Percentiles rank a stretch among this genome's conserved stretches.
These are phyloP conservation scores for Breynia disticha DNA, from an alignment of 441 rosid genomes.

Conservation along the genomic window DNA sequence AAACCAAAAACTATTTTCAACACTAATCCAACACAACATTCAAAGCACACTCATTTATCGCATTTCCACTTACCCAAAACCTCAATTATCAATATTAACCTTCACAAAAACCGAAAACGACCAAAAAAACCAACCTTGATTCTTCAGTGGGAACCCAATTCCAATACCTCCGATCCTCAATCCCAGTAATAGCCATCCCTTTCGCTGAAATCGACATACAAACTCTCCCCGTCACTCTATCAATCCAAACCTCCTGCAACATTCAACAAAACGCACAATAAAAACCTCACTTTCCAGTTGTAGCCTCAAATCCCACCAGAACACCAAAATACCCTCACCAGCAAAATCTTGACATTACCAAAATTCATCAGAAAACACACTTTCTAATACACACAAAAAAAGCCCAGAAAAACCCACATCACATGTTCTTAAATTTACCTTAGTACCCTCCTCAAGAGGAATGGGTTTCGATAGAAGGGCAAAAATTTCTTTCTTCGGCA, in stretches of 20 bases:
- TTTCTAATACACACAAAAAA: too few species aligned
- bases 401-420: too few species aligned
- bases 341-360: too few species aligned
- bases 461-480: conserved; percentile 52
- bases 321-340: too few species aligned
- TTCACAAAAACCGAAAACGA: neutral
- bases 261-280: conserved; percentile 4
- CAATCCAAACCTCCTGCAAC: conserved; percentile 81
- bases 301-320: too few species aligned
- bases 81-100: neutral
- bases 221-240: conserved; percentile 73
- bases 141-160: conserved; percentile 85
- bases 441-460: conserved; percentile 55
- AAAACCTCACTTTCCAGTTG: conserved; percentile 15
- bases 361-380: too few species aligned
- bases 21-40: too few species aligned
- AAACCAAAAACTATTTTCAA: too few species aligned
- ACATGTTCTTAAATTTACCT: too few species aligned
- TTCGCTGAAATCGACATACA: conserved; percentile 78
- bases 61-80: neutral
- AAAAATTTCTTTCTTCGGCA: conserved; percentile 52
- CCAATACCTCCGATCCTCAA: conserved; percentile 90
- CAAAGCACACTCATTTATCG: neutral
- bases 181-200: conserved; percentile 82
- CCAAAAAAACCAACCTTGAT: conserved; percentile 47